Base-by-base conservation (phyloP, 805 yeast genomes). In the Geotrichum ghanense region DNA sequence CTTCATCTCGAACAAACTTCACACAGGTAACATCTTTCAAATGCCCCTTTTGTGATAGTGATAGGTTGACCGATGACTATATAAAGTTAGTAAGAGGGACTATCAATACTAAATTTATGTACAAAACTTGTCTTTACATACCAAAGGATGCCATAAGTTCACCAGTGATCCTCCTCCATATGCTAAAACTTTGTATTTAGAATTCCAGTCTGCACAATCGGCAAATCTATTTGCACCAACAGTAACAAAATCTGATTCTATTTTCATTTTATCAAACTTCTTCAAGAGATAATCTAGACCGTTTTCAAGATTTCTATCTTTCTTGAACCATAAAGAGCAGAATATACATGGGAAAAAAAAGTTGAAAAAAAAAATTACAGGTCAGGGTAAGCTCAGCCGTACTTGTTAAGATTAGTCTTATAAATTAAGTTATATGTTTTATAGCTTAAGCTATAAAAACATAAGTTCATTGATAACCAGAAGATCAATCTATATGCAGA, bases 21-120 rank as follows among this genome's bases (percentile, higher is more conserved):
- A 86, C 86, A 48, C 81, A 75, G 0, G 88, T 81, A 17, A 88
- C 80, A 42, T 51, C 22, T 73, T 80, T 16, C 69, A 71, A 3
- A 47, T 53, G 58, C 19, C 56, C 57, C 46, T 53, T 56, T 31
- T 31, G 37, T n/a, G 37, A 16, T 19, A 31, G 14, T n/a, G 37
- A 31, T 5, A 31, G 12, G 37, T 31, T 31, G 12, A n/a, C 16
- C 4, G 37, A 31, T 16, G 19, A n/a, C 37, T 31, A 12, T 16
- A 31, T 6, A 5, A 6, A 12, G 17, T n/a, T 5, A 6, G 37
- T 31, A n/a, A 31, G 37, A 31, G 14, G 14, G 9, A 25, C 12
- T 25, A 9, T 25, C 14, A 25, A 25, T 9, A 25, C n/a, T n/a
- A n/a, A n/a, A n/a, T n/a, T n/a, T n/a, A n/a, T n/a, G n/a, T n/a